Percentiles rank a stretch among this genome's conserved stretches.
Conservation (phyloP, 768 basidiomycete species). For the Inosperma sp. region DNA sequence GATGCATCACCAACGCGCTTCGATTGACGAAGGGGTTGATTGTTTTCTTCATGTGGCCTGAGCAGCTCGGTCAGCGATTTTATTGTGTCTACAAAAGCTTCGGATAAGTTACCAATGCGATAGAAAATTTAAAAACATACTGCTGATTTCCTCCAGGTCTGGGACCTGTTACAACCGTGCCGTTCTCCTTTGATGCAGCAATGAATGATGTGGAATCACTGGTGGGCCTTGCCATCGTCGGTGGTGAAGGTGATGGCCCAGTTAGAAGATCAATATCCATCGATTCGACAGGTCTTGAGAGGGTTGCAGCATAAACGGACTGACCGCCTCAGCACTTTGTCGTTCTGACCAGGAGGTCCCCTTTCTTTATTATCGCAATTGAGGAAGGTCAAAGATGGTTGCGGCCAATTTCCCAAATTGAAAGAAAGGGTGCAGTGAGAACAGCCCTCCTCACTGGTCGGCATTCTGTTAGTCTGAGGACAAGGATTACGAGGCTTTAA, state of each 20-base stretch:
- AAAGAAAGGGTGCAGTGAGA: too few species aligned
- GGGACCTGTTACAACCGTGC: too few species aligned
- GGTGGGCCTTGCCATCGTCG: neutral
- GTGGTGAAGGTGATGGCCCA: neutral
- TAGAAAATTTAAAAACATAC: too few species aligned
- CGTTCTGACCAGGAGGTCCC: neutral
- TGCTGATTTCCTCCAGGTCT: too few species aligned
- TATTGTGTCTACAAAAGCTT: neutral
- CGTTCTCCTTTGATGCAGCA: too few species aligned
- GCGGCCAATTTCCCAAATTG: too few species aligned
- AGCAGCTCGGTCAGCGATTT: neutral
- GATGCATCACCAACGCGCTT: constrained; percentile 55
- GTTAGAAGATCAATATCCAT: neutral
- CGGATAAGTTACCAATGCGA: too few species aligned
- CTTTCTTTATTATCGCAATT: constrained; percentile 1
- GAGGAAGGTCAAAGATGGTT: too few species aligned
- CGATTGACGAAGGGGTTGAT: constrained; percentile 51
- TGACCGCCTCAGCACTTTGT: neutral
- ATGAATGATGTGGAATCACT: neutral
- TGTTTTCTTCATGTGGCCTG: constrained; percentile 1
- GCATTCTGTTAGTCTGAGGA: too few species aligned
- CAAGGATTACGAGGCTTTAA: too few species aligned
- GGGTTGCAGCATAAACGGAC: neutral
- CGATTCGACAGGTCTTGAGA: neutral
- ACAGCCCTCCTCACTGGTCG: too few species aligned